phyloP scores from a whole-genome alignment of 2,329 filamentous ascomycete species.

The Chaetomium sp. region DNA sequence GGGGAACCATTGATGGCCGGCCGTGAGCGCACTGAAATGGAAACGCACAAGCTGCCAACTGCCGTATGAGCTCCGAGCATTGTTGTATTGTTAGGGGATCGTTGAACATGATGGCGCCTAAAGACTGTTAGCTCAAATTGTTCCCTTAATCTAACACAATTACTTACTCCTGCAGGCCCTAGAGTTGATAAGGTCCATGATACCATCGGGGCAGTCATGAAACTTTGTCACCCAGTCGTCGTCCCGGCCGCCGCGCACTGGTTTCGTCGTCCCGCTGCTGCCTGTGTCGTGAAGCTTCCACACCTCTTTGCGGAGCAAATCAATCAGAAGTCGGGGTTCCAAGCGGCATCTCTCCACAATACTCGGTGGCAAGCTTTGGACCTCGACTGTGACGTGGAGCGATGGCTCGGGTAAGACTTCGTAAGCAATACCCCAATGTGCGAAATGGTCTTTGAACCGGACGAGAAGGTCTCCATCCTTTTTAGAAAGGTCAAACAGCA shows the following conservation, averaged over 20 bases:
- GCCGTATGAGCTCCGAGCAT: constrained; percentile 59
- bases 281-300: constrained; percentile 64
- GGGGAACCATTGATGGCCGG: constrained; percentile 64
- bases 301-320: constrained; percentile 72
- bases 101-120: constrained; percentile 81
- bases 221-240: constrained; percentile 63
- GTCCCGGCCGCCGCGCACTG: constrained; percentile 7
- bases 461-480: constrained; percentile 64
- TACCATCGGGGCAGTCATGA: constrained; percentile 69
- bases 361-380: constrained; percentile 61
- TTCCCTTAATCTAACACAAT: accelerated
- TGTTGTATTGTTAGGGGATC: constrained; percentile 62
- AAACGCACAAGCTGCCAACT: constrained; percentile 65
- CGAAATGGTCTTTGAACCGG: constrained; percentile 59
- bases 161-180: constrained; percentile 69
- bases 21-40: constrained; percentile 87
- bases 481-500: constrained; percentile 65
- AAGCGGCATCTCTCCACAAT: constrained; percentile 75
- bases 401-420: constrained; percentile 37
- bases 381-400: constrained; percentile 21
- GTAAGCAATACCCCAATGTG: constrained; percentile 74
- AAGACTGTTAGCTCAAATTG: constrained; percentile 14
- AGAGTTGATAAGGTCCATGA: constrained; percentile 76
- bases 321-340: constrained; percentile 71
- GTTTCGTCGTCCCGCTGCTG: neutral